A percentile compares a stretch with the other conserved stretches of the same genome.
Conservation (phyloP, 2,329 filamentous ascomycete genomes). For the Alternaria angustiovoidea region DNA sequence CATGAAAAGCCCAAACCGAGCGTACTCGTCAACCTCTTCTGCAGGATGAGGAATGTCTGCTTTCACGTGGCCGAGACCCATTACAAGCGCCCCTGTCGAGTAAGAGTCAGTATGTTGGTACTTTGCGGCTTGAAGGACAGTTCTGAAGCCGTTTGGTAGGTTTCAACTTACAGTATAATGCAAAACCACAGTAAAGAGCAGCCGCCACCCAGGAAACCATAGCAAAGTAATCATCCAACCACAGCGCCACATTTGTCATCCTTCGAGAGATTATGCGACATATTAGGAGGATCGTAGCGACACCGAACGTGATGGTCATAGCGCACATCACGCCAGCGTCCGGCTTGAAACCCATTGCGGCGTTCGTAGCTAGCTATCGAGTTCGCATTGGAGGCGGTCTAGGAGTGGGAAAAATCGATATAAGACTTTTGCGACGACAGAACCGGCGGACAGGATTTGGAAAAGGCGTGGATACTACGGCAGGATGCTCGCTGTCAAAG, state of each 20-base stretch:
- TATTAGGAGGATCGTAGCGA: background rate
- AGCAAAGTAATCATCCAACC: background rate
- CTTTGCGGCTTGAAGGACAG: background rate
- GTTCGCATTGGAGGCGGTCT: background rate
- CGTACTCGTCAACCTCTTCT: background rate
- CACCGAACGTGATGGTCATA: background rate
- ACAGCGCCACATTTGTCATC: background rate
- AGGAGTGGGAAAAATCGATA: background rate
- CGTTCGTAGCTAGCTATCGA: background rate
- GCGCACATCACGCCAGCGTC: background rate
- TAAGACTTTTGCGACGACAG: background rate
- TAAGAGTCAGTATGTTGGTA: background rate
- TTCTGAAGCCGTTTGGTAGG: background rate
- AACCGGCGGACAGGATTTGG: background rate
- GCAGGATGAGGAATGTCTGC: background rate
- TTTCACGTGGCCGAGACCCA: background rate
- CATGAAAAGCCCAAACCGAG: background rate
- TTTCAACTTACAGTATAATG: background rate
- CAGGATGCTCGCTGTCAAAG: background rate
- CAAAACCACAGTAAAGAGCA: background rate
- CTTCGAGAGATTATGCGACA: background rate
- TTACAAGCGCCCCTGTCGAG: background rate
- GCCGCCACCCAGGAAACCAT: background rate
- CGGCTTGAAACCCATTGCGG: background rate
- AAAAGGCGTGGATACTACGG: background rate